Conservation (phyloP, 2,329 filamentous ascomycete species). For the Epichloe bromicola region DNA sequence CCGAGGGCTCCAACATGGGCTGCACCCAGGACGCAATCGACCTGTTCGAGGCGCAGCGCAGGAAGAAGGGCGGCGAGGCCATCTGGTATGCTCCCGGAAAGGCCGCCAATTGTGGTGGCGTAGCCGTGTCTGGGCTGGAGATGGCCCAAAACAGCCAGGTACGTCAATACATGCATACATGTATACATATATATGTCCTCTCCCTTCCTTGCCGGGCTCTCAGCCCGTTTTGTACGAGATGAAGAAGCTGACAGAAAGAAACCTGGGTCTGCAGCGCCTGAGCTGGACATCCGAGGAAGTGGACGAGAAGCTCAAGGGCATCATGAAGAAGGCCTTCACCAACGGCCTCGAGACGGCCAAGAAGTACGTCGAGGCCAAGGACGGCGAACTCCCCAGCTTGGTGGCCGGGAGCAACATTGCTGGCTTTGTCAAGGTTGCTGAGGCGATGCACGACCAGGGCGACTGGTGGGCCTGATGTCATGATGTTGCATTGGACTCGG, state of each 20-base stretch:
- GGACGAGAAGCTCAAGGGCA: constrained; percentile 76
- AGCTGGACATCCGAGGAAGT: constrained; percentile 84
- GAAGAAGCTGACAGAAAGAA: background rate
- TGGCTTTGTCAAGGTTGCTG: constrained; percentile 90
- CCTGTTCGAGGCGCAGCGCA: constrained; percentile 70
- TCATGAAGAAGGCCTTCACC: constrained; percentile 91
- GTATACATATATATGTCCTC: too few species aligned
- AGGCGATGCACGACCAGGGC: constrained; percentile 91
- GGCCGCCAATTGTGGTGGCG: constrained; percentile 94
- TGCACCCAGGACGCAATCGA: constrained; percentile 94
- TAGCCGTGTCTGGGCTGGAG: constrained; percentile 92
- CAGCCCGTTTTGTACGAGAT: too few species aligned
- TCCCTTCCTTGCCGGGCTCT: background rate
- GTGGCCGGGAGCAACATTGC: constrained; percentile 95
- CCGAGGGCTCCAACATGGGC: constrained; percentile 98
- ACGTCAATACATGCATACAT: background rate
- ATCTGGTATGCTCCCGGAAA: constrained; percentile 97
- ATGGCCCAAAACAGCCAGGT: constrained; percentile 89
- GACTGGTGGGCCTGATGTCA: constrained; percentile 58
- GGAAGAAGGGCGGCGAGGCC: constrained; percentile 51
- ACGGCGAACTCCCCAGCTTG: constrained; percentile 77
- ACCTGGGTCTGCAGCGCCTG: constrained; percentile 41
- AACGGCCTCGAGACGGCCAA: constrained; percentile 81
- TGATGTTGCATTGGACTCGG: background rate
- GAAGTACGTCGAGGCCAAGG: constrained; percentile 66